Conservation (phyloP, 352 stramenopile species). For the Achlya hypogyna region DNA sequence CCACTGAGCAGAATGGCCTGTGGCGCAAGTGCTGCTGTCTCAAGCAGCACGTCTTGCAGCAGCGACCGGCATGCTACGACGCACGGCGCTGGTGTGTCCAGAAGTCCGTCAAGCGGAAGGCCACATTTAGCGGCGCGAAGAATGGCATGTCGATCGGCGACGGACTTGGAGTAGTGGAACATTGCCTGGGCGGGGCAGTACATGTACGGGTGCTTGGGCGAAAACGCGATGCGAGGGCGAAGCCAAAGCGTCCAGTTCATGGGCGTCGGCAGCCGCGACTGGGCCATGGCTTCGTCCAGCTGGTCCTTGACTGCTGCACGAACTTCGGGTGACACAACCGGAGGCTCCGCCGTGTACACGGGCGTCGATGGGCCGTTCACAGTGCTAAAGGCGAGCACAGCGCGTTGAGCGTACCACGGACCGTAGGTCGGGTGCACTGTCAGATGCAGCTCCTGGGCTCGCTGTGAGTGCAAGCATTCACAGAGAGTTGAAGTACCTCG, state of each 20-base stretch:
- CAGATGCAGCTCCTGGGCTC: slow-evolving; percentile 41
- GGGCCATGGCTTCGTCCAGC: neutral
- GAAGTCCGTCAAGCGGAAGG: slow-evolving; percentile 39
- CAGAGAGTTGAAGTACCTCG: neutral
- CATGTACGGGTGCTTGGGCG: slow-evolving; percentile 47
- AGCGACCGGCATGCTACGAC: slow-evolving; percentile 40
- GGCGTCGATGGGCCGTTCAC: slow-evolving; percentile 21
- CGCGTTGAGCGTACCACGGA: slow-evolving; percentile 60
- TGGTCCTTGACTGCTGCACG: neutral
- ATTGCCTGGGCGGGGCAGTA: slow-evolving; percentile 54
- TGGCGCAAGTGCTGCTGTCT: slow-evolving; percentile 29
- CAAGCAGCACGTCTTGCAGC: slow-evolving; percentile 42
- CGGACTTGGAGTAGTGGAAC: slow-evolving; percentile 69
- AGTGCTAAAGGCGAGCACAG: slow-evolving; percentile 41
- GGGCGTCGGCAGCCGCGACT: neutral
- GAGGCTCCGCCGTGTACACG: neutral
- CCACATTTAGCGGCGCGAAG: slow-evolving; percentile 28
- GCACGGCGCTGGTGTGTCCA: slow-evolving; percentile 24
- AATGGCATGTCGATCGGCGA: slow-evolving; percentile 32
- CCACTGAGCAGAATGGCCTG: slow-evolving; percentile 51
- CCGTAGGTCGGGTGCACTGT: slow-evolving; percentile 53
- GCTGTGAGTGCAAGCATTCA: neutral
- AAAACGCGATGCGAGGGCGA: slow-evolving; percentile 43
- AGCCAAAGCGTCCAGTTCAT: slow-evolving; percentile 41
- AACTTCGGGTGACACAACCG: neutral